A percentile compares a stretch with the other conserved stretches of the same genome.
Conservation (phyloP, 768 basidiomycete genomes). For the Tubosaeta brunneosetosa region DNA sequence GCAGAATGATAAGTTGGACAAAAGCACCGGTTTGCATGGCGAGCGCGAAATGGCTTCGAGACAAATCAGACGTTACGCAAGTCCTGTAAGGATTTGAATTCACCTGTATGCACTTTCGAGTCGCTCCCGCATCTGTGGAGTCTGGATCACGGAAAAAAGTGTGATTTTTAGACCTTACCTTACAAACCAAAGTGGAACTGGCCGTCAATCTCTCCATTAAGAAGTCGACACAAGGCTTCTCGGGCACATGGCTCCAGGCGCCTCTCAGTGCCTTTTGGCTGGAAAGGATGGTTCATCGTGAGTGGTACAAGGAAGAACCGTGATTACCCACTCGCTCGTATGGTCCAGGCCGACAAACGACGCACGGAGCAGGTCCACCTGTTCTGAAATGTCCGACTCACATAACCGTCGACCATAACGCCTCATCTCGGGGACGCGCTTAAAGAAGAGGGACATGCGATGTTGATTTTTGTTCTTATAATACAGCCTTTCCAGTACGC, state of each 20-base stretch:
- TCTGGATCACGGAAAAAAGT: slow-evolving; percentile 1
- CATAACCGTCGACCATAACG: slow-evolving; percentile 32
- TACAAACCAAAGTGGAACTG: slow-evolving; percentile 39
- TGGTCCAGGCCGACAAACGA: slow-evolving; percentile 26
- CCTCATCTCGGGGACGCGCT: slow-evolving; percentile 54
- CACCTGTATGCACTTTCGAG: slow-evolving; percentile 54
- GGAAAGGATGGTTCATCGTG: not conserved
- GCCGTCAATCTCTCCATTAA: slow-evolving; percentile 34
- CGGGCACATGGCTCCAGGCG: slow-evolving; percentile 62
- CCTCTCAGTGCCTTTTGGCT: slow-evolving; percentile 54
- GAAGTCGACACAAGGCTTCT: slow-evolving; percentile 29
- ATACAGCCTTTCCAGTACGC: slow-evolving; percentile 60
- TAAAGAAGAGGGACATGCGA: slow-evolving; percentile 53
- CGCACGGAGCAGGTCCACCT: slow-evolving; percentile 24
- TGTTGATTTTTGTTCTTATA: slow-evolving; percentile 80
- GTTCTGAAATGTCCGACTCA: slow-evolving; percentile 15
- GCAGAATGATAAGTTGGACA: slow-evolving; percentile 57
- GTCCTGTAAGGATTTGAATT: slow-evolving; percentile 8
- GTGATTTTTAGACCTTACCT: slow-evolving; percentile 33
- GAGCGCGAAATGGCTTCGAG: slow-evolving; percentile 51
- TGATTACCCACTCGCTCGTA: slow-evolving; percentile 21
- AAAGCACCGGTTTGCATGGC: slow-evolving; percentile 74
- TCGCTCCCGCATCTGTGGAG: slow-evolving; percentile 41
- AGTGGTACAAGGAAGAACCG: not conserved
- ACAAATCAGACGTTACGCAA: not conserved